These are phyloP conservation scores for Leccinum pallidistipes DNA, from an alignment of 1,284 basidiomycete species.

Conservation along the genomic window DNA sequence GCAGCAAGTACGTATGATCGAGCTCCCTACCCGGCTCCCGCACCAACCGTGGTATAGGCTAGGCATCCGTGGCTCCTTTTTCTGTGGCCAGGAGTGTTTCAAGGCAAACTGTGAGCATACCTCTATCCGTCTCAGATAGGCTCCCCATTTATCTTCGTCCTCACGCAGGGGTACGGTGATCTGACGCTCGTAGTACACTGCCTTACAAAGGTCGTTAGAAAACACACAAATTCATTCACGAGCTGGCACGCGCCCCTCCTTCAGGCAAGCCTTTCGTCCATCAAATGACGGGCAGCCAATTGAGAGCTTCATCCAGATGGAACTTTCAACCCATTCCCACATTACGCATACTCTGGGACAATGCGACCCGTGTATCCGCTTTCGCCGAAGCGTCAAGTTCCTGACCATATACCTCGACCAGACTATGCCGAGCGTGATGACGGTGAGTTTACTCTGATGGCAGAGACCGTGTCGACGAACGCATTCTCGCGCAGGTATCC, in stretches of 20 bases:
- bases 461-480: slow-evolving; percentile 13
- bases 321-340: slow-evolving; percentile 74
- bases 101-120: slow-evolving; percentile 71
- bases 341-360: slow-evolving; percentile 67
- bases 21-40: slow-evolving; percentile 2
- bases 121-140: background rate
- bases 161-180: slow-evolving; percentile 43
- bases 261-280: slow-evolving; percentile 13
- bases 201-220: slow-evolving; percentile 52
- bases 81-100: slow-evolving; percentile 86
- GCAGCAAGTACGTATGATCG: slow-evolving; percentile 66
- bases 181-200: background rate
- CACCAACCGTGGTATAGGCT: slow-evolving; percentile 46
- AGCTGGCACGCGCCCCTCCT: slow-evolving; percentile 50
- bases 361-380: slow-evolving; percentile 77
- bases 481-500: slow-evolving; percentile 49
- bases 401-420: slow-evolving; percentile 73
- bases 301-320: slow-evolving; percentile 45
- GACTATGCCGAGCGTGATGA: slow-evolving; percentile 68
- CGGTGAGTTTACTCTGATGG: slow-evolving; percentile 45
- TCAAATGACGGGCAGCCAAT: background rate
- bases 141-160: background rate
- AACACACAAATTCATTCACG: slow-evolving; percentile 76
- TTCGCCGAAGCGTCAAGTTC: slow-evolving; percentile 66
- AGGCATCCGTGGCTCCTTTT: slow-evolving; percentile 79